phyloP scores from a whole-genome alignment of 1,139 yeast species.

The Kazachstania sp. region DNA sequence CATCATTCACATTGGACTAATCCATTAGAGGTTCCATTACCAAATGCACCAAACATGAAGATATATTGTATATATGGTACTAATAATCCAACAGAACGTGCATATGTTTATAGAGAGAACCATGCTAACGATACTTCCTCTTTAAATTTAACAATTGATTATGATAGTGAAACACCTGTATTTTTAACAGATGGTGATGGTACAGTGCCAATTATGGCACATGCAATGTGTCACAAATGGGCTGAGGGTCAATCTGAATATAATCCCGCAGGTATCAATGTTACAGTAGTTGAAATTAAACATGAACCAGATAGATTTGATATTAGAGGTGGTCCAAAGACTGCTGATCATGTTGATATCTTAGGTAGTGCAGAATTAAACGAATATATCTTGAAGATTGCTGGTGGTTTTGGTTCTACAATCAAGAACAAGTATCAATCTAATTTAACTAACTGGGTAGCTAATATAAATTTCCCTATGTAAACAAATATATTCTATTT shows the following conservation, averaged over 20 bases:
- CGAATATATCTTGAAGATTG: slow-evolving; percentile 73
- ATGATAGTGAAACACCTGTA: slow-evolving; percentile 55
- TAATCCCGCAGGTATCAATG: slow-evolving; percentile 70
- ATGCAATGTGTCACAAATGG: slow-evolving; percentile 80
- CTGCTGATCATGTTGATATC: slow-evolving; percentile 97
- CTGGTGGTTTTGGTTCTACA: slow-evolving; percentile 64
- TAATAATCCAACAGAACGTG: slow-evolving; percentile 94
- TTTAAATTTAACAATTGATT: slow-evolving; percentile 57
- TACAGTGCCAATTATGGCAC: slow-evolving; percentile 80
- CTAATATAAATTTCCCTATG: slow-evolving; percentile 31
- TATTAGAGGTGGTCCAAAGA: slow-evolving; percentile 93
- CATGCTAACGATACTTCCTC: slow-evolving; percentile 35
- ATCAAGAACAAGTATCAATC: slow-evolving; percentile 58
- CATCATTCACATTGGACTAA: slow-evolving; percentile 80
- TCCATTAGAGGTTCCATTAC: slow-evolving; percentile 85
- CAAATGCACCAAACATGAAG: slow-evolving; percentile 88
- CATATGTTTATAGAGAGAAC: slow-evolving; percentile 73
- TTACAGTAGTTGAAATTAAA: slow-evolving; percentile 78
- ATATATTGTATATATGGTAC: slow-evolving; percentile 88
- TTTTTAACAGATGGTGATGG: slow-evolving; percentile 92
- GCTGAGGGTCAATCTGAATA: slow-evolving; percentile 57
- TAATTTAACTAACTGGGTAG: slow-evolving; percentile 45
- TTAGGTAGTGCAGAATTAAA: slow-evolving; percentile 88
- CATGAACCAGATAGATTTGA: slow-evolving; percentile 93
- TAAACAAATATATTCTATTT: no score